These are phyloP conservation scores for Saturnispora zaruensis DNA, from an alignment of 805 yeast species.

Conservation along the genomic window DNA sequence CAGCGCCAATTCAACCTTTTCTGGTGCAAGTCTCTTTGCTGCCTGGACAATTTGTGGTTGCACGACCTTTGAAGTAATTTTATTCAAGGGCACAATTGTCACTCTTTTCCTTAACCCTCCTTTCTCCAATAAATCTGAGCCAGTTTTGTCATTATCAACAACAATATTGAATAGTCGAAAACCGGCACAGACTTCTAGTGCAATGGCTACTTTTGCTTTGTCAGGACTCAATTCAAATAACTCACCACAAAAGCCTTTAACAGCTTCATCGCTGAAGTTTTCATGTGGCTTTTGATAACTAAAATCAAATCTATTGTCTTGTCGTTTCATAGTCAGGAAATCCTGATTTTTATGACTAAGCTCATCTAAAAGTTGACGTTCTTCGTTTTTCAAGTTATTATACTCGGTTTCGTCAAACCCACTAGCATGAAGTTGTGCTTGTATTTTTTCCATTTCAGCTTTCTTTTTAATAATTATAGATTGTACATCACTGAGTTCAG, in stretches of 20 bases:
- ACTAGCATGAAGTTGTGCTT: constrained; percentile 35
- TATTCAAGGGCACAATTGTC: constrained; percentile 87
- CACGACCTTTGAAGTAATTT: constrained; percentile 56
- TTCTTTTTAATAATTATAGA: constrained; percentile 38
- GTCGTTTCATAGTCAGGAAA: constrained; percentile 49
- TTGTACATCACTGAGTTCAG: constrained; percentile 43
- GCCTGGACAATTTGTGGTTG: constrained; percentile 42
- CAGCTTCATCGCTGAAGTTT: constrained; percentile 50
- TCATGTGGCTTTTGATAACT: constrained; percentile 57
- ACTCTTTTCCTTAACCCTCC: constrained; percentile 77
- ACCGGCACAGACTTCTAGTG: constrained; percentile 92
- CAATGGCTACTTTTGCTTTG: constrained; percentile 55
- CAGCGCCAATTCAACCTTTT: constrained; percentile 82
- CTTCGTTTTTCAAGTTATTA: constrained; percentile 38
- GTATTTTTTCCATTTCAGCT: constrained; percentile 31
- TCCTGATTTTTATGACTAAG: constrained; percentile 37
- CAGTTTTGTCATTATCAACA: constrained; percentile 80
- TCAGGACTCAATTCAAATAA: constrained; percentile 53
- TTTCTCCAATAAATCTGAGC: constrained; percentile 68
- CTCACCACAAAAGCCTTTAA: constrained; percentile 87
- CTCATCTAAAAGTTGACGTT: constrained; percentile 36
- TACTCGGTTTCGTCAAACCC: constrained; percentile 50
- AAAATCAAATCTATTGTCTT: constrained; percentile 68
- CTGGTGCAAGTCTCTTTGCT: constrained; percentile 76
- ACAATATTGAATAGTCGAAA: constrained; percentile 82